phyloP scores from a whole-genome alignment of 169 alveolate genomes.

The Plasmodium yoelii region DNA sequence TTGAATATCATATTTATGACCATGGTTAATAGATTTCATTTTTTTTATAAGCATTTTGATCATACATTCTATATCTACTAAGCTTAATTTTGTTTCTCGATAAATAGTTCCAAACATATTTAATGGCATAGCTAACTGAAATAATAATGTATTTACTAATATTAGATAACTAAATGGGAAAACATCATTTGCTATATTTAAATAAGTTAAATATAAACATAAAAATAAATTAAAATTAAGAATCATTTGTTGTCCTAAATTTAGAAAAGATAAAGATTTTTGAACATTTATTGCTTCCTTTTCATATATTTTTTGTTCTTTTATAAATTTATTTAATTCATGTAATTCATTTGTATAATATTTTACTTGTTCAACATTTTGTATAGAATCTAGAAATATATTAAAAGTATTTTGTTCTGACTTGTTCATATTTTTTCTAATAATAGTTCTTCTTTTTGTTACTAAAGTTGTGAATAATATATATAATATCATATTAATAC shows the following conservation, averaged over 20 bases:
- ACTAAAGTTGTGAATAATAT: conserved; percentile 87
- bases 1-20: conserved; percentile 18
- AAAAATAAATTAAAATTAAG: conserved; percentile 83
- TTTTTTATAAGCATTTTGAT: conserved; percentile 54
- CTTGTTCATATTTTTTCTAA: conserved; percentile 86
- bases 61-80: conserved; percentile 83
- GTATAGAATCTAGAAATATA: conserved; percentile 86
- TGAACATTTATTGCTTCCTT: conserved; percentile 84
- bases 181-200: conserved; percentile 78
- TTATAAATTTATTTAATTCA: conserved; percentile 80
- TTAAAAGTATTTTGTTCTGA: conserved; percentile 89
- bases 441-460: conserved; percentile 86
- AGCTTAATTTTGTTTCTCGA: conserved; percentile 84
- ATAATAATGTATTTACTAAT: conserved; percentile 83
- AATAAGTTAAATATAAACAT: conserved; percentile 79
- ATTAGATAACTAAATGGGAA: conserved; percentile 80
- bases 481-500: conserved; percentile 85
- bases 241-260: conserved; percentile 85
- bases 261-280: conserved; percentile 82
- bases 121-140: conserved; percentile 86
- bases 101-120: conserved; percentile 88
- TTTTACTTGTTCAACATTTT: conserved; percentile 88
- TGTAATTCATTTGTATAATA: conserved; percentile 82
- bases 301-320: conserved; percentile 83
- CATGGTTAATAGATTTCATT: conserved; percentile 35